A percentile compares a stretch with the other conserved stretches of the same genome.
Evolutionary conservation across 495 filamentous ascomycete genomes (phyloP).

Genomic region (Apodospora peruviana): DNA sequence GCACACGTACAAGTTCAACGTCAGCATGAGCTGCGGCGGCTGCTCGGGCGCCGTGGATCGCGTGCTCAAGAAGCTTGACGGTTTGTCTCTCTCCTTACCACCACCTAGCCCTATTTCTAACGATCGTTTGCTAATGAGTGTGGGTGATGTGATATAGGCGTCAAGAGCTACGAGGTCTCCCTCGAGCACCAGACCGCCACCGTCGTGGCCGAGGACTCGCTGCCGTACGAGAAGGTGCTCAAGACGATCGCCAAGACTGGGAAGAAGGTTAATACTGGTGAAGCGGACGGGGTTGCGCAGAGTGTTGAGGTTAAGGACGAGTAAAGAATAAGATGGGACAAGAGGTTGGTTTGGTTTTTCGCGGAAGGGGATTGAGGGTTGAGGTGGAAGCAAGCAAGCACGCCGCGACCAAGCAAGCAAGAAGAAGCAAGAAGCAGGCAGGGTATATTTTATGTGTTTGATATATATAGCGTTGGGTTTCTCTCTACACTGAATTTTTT

Average conservation of each 20-base stretch:
- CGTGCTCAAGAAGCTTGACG: constrained; percentile 93
- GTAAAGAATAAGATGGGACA: background rate
- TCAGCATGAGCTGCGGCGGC: constrained; percentile 61
- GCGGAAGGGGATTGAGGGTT: background rate
- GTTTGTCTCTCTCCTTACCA: constrained; percentile 39
- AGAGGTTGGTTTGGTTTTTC: no score
- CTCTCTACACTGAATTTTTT: no score
- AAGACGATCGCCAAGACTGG: constrained; percentile 92
- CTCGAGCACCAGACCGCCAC: constrained; percentile 76
- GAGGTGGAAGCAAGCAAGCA: background rate
- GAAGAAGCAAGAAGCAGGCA: no score
- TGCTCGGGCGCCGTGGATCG: constrained; percentile 67
- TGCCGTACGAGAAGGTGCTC: constrained; percentile 76
- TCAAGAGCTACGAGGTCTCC: constrained; percentile 79
- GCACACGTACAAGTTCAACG: constrained; percentile 61
- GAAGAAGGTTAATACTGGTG: constrained; percentile 75
- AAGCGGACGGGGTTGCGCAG: constrained; percentile 50
- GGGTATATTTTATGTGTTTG: no score
- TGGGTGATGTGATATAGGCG: no score
- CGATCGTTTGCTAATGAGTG: no score
- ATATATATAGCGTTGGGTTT: no score
- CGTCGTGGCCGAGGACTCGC: constrained; percentile 55
- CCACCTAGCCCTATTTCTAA: background rate
- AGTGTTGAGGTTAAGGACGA: constrained; percentile 39
- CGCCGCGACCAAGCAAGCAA: no score